phyloP scores from a whole-genome alignment of 345 rosid species.

The Angophora floribunda region DNA sequence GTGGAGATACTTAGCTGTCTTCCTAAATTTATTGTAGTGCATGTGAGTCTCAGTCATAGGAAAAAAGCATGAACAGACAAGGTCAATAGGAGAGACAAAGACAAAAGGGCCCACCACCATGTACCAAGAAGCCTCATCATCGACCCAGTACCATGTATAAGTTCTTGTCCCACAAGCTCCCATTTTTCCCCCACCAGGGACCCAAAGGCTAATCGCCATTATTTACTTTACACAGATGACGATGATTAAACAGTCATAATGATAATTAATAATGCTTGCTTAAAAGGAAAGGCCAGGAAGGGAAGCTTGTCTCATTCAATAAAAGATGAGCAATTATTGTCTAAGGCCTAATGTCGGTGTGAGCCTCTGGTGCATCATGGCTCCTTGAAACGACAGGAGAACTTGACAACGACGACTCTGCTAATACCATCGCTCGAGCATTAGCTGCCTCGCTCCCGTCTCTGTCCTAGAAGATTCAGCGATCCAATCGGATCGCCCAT shows the following conservation, averaged over 20 bases:
- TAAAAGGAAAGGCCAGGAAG: not conserved
- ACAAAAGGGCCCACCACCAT: not conserved
- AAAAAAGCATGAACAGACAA: not conserved
- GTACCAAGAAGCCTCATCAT: not conserved
- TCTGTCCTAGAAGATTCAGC: not conserved
- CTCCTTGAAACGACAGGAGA: not conserved
- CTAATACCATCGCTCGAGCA: not conserved
- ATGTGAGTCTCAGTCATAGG: not conserved
- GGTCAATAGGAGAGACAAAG: not conserved
- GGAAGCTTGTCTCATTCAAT: not conserved
- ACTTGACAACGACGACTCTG: not conserved
- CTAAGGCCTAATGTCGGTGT: not conserved
- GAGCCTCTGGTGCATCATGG: not conserved
- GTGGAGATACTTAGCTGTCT: not conserved
- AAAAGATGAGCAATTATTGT: not conserved
- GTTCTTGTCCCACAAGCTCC: not conserved
- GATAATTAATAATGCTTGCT: not conserved
- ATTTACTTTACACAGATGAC: not conserved
- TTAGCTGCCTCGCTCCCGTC: not conserved
- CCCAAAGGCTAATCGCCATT: not conserved
- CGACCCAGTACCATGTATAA: not conserved
- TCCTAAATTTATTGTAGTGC: not conserved
- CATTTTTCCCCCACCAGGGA: not conserved
- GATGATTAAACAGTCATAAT: not conserved
- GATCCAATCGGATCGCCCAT: not conserved